Evolutionary conservation across 805 yeast genomes (phyloP).

Genomic region (Sugiyamaella chiloensis): DNA sequence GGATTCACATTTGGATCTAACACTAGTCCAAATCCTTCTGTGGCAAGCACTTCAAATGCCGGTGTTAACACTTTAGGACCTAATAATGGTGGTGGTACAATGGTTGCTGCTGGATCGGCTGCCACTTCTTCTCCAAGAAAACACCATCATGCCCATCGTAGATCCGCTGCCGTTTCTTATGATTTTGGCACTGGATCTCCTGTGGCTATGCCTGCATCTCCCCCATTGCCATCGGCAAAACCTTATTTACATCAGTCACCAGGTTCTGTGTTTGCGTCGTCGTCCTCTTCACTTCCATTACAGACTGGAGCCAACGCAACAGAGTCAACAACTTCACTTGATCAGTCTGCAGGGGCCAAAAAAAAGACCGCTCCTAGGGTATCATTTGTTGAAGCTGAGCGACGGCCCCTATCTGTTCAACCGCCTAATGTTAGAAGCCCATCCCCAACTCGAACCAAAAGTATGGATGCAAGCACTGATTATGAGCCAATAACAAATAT

Average conservation of each 20-base stretch:
- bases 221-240: neutral
- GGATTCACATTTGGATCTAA: neutral
- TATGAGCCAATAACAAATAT: neutral
- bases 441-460: conserved; percentile 5
- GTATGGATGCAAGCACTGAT: neutral
- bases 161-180: conserved; percentile 87
- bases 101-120: conserved; percentile 1
- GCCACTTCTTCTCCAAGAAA: conserved; percentile 10
- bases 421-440: neutral
- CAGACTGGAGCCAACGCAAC: conserved; percentile 13
- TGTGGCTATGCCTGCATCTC: neutral
- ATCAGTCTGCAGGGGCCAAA: neutral
- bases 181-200: conserved; percentile 54
- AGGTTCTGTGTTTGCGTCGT: conserved; percentile 20
- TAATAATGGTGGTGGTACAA: neutral
- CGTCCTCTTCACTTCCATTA: conserved; percentile 16
- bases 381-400: conserved; percentile 12
- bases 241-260: conserved; percentile 18
- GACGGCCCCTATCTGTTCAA: neutral
- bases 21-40: neutral
- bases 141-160: conserved; percentile 62
- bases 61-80: neutral
- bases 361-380: conserved; percentile 11
- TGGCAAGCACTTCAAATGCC: neutral
- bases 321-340: conserved; percentile 13